These are phyloP conservation scores for Aspergillus ustus DNA, from an alignment of 2,329 filamentous ascomycete species.

Conservation along the genomic window DNA sequence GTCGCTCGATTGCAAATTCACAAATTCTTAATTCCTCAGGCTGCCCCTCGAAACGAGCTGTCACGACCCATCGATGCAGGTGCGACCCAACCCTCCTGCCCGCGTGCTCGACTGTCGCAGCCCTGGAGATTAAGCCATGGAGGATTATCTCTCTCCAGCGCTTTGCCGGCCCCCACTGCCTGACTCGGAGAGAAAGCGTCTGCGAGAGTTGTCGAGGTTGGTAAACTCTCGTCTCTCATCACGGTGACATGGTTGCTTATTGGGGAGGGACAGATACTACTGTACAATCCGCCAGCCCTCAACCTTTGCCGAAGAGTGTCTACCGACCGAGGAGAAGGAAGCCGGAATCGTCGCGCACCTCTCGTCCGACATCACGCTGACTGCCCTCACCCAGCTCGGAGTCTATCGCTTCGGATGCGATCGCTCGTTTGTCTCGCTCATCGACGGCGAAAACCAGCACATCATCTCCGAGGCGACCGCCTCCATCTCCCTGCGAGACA, in stretches of 20 bases:
- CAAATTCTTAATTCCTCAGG: too few species aligned
- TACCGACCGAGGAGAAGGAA: neutral
- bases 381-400: slow-evolving; percentile 56
- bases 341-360: neutral
- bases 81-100: neutral
- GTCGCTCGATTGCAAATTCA: too few species aligned
- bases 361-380: slow-evolving; percentile 38
- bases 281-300: neutral
- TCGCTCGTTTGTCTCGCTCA: slow-evolving; percentile 54
- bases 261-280: neutral
- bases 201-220: slow-evolving; percentile 12
- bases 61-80: neutral
- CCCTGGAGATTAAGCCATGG: neutral
- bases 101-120: neutral
- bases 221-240: neutral
- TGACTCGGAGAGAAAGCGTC: slow-evolving; percentile 8
- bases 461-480: slow-evolving; percentile 57
- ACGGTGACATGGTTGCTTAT: neutral
- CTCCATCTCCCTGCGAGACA: slow-evolving; percentile 32
- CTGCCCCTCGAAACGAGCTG: neutral
- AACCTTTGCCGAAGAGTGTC: neutral
- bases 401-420: slow-evolving; percentile 47
- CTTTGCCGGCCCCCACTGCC: slow-evolving; percentile 1
- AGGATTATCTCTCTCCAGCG: slow-evolving; percentile 5
- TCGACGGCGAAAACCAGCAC: slow-evolving; percentile 52